phyloP scores from a whole-genome alignment of 2,329 filamentous ascomycete species.

The Cordyceps farinosa region DNA sequence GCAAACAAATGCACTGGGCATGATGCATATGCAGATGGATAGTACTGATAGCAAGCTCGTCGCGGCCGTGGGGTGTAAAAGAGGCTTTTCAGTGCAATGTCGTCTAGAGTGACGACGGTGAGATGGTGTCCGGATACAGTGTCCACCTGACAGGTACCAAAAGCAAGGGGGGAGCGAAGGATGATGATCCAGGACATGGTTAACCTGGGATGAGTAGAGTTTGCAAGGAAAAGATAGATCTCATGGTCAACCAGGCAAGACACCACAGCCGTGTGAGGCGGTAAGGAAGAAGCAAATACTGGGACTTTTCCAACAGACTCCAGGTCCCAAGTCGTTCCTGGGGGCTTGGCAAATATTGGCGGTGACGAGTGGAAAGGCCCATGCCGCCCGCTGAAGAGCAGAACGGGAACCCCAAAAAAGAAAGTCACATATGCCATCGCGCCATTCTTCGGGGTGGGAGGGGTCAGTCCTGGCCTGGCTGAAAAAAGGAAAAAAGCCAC shows the following conservation, averaged over 20 bases:
- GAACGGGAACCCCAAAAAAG: neutral
- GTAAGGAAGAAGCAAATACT: neutral
- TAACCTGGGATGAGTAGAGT: neutral
- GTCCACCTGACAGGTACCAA: neutral
- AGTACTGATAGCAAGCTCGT: neutral
- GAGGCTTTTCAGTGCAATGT: neutral
- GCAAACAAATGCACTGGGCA: too few species aligned
- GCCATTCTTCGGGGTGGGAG: neutral
- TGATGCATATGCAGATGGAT: too few species aligned
- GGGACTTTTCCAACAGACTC: too few species aligned
- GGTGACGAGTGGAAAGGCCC: conserved; percentile 12
- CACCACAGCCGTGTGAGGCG: neutral
- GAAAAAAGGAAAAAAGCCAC: neutral
- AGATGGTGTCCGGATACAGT: neutral
- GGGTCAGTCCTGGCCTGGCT: neutral
- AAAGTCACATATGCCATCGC: neutral
- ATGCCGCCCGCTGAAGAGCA: conserved; percentile 16
- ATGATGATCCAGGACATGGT: neutral
- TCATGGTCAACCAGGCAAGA: neutral
- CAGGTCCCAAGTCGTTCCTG: too few species aligned
- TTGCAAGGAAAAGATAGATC: neutral
- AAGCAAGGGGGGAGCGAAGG: neutral
- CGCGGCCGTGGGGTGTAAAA: neutral
- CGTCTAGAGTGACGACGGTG: neutral
- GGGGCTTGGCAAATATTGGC: neutral